A percentile compares a stretch with the other conserved stretches of the same genome.
phyloP scores from a whole-genome alignment of 75 land plant species.

The Picea sitchensis region DNA sequence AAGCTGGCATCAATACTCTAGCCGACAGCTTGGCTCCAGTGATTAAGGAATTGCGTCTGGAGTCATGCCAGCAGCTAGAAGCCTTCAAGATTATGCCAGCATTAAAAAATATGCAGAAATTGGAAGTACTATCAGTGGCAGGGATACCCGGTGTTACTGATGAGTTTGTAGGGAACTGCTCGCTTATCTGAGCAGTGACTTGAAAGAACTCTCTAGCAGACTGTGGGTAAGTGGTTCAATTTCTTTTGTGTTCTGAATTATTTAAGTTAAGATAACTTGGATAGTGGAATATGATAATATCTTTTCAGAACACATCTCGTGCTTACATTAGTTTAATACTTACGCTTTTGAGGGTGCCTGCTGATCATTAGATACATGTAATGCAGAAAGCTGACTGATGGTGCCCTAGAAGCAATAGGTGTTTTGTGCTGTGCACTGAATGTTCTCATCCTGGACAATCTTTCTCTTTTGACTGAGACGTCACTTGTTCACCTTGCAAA shows the following conservation, averaged over 20 bases:
- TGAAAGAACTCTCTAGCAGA: slow-evolving; percentile 47
- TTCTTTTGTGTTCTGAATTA: not conserved
- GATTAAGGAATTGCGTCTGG: slow-evolving; percentile 49
- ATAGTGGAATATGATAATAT: not conserved
- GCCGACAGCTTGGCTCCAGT: slow-evolving; percentile 23
- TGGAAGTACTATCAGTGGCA: slow-evolving; percentile 55
- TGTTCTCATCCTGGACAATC: slow-evolving; percentile 29
- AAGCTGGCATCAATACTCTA: slow-evolving; percentile 29
- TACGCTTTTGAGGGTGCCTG: not conserved
- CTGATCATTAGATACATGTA: not conserved
- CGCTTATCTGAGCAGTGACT: slow-evolving; percentile 20
- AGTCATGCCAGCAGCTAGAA: slow-evolving; percentile 50
- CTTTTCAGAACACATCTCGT: not conserved
- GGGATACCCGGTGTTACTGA: slow-evolving; percentile 40
- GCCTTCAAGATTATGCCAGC: slow-evolving; percentile 48
- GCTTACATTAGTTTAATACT: not conserved
- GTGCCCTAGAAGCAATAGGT: slow-evolving; percentile 44
- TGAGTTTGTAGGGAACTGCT: slow-evolving; percentile 46
- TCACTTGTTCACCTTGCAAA: slow-evolving; percentile 47
- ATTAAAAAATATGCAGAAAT: slow-evolving; percentile 31
- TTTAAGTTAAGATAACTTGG: not conserved
- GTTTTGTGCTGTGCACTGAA: slow-evolving; percentile 37
- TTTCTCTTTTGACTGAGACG: slow-evolving; percentile 49
- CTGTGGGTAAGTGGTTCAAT: slow-evolving; percentile 44
- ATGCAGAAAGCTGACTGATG: slow-evolving; percentile 58